Evolutionary conservation across 1,284 basidiomycete genomes (phyloP).

Genomic region (Boletus semigastroideus): DNA sequence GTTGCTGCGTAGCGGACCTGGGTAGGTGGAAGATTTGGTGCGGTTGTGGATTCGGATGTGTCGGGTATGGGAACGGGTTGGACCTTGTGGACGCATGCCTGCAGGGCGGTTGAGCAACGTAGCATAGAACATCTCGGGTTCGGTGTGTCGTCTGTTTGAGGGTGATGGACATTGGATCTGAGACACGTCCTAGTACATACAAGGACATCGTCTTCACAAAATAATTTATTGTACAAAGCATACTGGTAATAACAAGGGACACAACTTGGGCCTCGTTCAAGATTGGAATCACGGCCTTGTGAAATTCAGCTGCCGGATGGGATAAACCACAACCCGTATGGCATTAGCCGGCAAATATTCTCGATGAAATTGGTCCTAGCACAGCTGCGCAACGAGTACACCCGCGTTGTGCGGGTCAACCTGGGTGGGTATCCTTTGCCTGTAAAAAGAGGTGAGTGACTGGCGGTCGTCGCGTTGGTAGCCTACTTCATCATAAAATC

Average conservation of each 20-base stretch:
- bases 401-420: conserved; percentile 84
- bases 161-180: conserved; percentile 10
- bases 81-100: conserved; percentile 20
- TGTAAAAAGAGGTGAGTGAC: conserved; percentile 7
- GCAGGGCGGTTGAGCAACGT: conserved; percentile 8
- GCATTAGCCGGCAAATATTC: too few species aligned
- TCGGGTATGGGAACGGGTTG: conserved; percentile 58
- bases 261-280: too few species aligned
- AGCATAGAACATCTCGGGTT: conserved; percentile 10
- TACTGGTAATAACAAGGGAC: too few species aligned
- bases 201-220: too few species aligned
- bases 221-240: too few species aligned
- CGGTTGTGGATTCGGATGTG: conserved; percentile 53
- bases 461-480: background rate
- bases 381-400: conserved; percentile 81
- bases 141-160: conserved; percentile 9
- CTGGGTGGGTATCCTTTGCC: conserved; percentile 34
- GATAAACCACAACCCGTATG: too few species aligned
- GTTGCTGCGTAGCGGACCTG: conserved; percentile 48
- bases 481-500: conserved; percentile 79
- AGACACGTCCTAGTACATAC: background rate
- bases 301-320: too few species aligned
- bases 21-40: conserved; percentile 71
- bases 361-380: conserved; percentile 20
- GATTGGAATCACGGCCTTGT: too few species aligned